These are phyloP conservation scores for Nasturtium officinale DNA, from an alignment of 345 rosid species.

Conservation along the genomic window DNA sequence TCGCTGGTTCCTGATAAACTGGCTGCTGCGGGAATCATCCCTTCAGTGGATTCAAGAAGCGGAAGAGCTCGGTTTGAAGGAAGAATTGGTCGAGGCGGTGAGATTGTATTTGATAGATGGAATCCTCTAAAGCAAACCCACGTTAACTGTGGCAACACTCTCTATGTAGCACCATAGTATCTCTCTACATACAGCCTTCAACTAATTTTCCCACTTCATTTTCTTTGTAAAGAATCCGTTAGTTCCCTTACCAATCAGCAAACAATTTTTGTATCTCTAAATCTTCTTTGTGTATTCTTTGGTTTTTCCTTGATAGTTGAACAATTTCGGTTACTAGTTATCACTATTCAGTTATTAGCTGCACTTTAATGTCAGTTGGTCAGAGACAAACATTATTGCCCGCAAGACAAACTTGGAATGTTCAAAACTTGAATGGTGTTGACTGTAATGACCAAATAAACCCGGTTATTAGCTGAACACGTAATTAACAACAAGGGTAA, in stretches of 20 bases:
- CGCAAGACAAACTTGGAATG: neutral
- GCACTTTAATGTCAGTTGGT: neutral
- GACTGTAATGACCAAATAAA: neutral
- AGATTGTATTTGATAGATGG: slow-evolving; percentile 90
- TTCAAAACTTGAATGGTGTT: neutral
- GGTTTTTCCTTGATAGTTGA: slow-evolving; percentile 1
- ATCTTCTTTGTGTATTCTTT: neutral
- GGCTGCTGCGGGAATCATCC: slow-evolving; percentile 73
- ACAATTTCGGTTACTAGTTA: neutral
- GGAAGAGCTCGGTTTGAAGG: slow-evolving; percentile 61
- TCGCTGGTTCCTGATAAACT: slow-evolving; percentile 82
- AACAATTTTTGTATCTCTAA: neutral
- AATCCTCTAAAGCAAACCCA: slow-evolving; percentile 74
- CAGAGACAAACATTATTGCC: neutral
- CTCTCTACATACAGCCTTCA: neutral
- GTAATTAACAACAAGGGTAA: neutral
- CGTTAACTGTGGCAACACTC: slow-evolving; percentile 62
- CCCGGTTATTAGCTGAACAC: slow-evolving; percentile 11
- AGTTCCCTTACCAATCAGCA: neutral
- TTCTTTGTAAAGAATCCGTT: neutral
- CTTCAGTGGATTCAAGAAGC: slow-evolving; percentile 49
- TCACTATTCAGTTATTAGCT: neutral
- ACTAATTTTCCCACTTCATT: neutral
- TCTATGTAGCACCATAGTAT: slow-evolving; percentile 58
- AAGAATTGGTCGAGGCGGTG: slow-evolving; percentile 92